phyloP scores from a whole-genome alignment of 768 basidiomycete genomes.

The Tephrocybe sp. region DNA sequence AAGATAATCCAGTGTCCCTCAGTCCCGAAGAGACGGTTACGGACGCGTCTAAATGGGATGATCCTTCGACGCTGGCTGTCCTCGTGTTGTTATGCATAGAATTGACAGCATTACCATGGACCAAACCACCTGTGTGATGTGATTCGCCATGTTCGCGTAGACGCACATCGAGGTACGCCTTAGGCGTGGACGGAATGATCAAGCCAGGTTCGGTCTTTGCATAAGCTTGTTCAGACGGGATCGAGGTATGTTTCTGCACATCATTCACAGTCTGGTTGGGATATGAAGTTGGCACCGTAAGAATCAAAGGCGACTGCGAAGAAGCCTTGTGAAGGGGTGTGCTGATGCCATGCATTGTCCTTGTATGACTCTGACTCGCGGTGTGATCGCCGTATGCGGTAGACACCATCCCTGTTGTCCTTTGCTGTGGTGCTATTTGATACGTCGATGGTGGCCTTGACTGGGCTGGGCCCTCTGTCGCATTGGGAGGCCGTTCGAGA shows the following conservation, averaged over 20 bases:
- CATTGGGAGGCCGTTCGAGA: not conserved
- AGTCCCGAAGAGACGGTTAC: too few species aligned
- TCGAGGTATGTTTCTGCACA: not conserved
- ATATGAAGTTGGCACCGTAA: not conserved
- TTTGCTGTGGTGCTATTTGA: not conserved
- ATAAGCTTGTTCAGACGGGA: not conserved
- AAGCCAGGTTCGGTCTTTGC: too few species aligned
- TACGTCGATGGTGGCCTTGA: not conserved
- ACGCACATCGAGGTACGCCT: too few species aligned
- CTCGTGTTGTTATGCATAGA: too few species aligned
- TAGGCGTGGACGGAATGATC: too few species aligned
- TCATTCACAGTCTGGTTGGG: not conserved
- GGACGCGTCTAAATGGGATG: too few species aligned
- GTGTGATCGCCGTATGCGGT: not conserved
- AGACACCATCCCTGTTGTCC: not conserved
- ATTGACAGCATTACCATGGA: too few species aligned
- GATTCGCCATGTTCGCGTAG: too few species aligned
- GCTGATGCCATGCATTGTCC: not conserved
- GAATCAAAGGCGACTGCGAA: not conserved
- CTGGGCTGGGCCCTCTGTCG: not conserved
- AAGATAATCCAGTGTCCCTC: too few species aligned
- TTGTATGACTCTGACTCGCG: not conserved
- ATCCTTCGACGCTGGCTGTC: too few species aligned
- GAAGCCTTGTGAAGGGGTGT: not conserved
- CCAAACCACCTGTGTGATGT: too few species aligned